Evolutionary conservation across 2,329 filamentous ascomycete genomes (phyloP), one percentile per base, ranked within the genome.

Genomic region (Domatiomyces catenatus): DNA sequence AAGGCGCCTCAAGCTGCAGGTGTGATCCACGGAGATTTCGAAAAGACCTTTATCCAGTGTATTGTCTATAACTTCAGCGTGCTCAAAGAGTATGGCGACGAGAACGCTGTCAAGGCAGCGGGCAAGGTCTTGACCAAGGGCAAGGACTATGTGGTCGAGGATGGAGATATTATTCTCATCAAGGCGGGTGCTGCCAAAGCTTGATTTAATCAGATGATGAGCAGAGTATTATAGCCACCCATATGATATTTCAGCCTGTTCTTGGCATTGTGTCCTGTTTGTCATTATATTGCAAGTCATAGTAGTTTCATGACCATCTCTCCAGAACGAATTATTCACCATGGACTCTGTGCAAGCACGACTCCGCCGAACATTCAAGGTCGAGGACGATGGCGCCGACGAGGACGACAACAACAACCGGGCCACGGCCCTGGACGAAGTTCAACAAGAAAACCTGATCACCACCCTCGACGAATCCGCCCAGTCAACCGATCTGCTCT

Each of bases 101-200:
- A 98, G 73, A 74, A 80, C 20, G 79, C 84, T 59, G 85, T 95
- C 59, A 94, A 89, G 75, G 79, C 90, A 22, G 90, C 90, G 69
- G 92, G 92, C 62, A 98, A 98, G 75, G 69, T 98, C 59, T 86
- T 94, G 83, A 96, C 90, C 52, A 98, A 98, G 77, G 92, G 92
- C 65, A 96, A 96, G 75, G 90, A 96, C 48, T 96, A 98, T 67
- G 57, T 70, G 47, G 68, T 72, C 26, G 66, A 71, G 61, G 72
- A 74, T 57, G 71, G 71, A 47, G 71, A 83, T 64, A 79, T 83
- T 60, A 66, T 95, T 59, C 78, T 94, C 62, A 88, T 95, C 76
- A 95, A 95, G 77, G 67, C 67, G 59, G 70, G 69, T 64, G 72
- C 69, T 60, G 69, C 72, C 51, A 74, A 71, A 64, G 61, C 60